These are phyloP conservation scores for Citrullus amarus DNA, from an alignment of 306 rosid genomes.

Conservation along the genomic window DNA sequence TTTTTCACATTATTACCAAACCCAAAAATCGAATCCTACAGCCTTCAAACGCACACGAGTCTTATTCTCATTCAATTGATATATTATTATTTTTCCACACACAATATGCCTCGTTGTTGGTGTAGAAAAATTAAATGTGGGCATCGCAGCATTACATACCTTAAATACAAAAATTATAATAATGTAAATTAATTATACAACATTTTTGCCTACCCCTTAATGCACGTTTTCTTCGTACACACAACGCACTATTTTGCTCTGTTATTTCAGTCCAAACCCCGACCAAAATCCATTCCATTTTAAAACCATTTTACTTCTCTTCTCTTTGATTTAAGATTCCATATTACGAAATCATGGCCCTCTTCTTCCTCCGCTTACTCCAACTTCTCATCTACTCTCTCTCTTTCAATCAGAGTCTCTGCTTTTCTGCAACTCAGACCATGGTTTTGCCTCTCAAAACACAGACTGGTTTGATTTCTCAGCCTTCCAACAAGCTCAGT, in stretches of 20 bases:
- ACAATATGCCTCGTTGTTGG: not conserved
- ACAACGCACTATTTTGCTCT: not conserved
- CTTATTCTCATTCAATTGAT: too few relatives aligned
- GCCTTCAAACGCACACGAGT: too few relatives aligned
- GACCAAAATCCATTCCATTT: not conserved
- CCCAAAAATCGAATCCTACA: too few relatives aligned
- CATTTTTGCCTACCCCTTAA: not conserved
- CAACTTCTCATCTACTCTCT: not conserved
- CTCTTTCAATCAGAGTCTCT: conserved; percentile 13
- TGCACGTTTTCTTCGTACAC: conserved; percentile 4
- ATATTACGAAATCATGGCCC: conserved; percentile 10
- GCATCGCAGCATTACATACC: not conserved
- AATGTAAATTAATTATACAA: not conserved
- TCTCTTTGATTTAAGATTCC: not conserved
- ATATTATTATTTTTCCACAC: not conserved
- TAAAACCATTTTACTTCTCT: not conserved
- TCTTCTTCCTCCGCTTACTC: conserved; percentile 5
- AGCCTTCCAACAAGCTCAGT: conserved; percentile 31
- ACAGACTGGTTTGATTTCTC: conserved; percentile 24
- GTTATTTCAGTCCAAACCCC: not conserved
- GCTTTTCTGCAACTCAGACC: conserved; percentile 6
- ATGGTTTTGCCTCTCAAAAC: conserved; percentile 43
- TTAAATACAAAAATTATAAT: not conserved
- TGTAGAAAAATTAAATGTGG: not conserved
- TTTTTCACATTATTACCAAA: too few relatives aligned